Base-by-base conservation (phyloP, 805 yeast species). In the Pichia occidentalis region DNA sequence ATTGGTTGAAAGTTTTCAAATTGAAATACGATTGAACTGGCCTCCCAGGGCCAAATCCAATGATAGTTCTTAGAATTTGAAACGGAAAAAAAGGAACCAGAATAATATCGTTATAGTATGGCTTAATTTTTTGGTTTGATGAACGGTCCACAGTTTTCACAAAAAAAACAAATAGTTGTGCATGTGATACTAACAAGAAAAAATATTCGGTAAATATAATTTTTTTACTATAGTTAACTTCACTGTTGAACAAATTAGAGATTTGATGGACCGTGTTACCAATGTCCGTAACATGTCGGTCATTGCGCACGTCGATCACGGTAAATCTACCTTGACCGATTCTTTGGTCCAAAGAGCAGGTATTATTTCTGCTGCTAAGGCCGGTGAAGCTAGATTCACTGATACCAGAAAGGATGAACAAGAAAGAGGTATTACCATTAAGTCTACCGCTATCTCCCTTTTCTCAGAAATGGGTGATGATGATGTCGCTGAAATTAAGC, bases 271-370 rank as follows among this genome's bases (percentile, higher is more conserved):
- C 94, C 83, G 82, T 75, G 96, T 88, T 78, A 83, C 97, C 73
- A 90, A 90, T 69, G 97, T 92, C 66, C 96, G 98, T 80, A 92
- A 92, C 94, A 92, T 90, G 95, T 90, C 97, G 73, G 98, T 90
- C 72, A 92, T 92, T 82, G 98, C 98, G 65, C 98, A 90, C 79
- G 97, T 90, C 84, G 98, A 90, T 80, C 98, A 92, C 80, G 98
- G 98, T 77, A 90, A 90, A 73, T 88, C 97, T 57, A 90, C 98
- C 61, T 81, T 90, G 71, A 90, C 98, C 71, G 98, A 90, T 74
- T 92, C 98, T 53, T 83, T 90, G 67, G 97, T 90, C 61, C 97
- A 90, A 77, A 83, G 82, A 64, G 98, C 98, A 57, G 98, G 98
- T 86, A 90, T 92, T 70, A 90, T 90, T 64, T 92, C 97, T 43